Evolutionary conservation across 371 early-diverging fungal genomes (phyloP).

Genomic region (Mucor ambiguus): DNA sequence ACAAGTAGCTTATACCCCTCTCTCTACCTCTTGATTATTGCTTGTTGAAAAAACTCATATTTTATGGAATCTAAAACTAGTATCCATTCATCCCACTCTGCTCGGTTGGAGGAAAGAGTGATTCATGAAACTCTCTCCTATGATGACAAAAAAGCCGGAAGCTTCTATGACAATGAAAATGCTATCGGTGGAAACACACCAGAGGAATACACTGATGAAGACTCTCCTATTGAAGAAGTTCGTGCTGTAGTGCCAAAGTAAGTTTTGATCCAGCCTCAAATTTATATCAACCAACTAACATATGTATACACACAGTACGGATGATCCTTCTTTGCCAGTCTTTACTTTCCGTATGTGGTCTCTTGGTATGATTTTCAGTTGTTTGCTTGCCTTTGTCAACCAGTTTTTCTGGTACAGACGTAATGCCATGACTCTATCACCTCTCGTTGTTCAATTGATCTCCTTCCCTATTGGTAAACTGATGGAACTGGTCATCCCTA

Average conservation of each 20-base stretch:
- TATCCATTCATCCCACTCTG: constrained; percentile 4
- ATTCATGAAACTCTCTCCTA: not conserved
- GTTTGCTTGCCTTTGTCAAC: constrained; percentile 67
- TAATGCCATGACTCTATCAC: constrained; percentile 50
- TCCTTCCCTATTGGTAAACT: constrained; percentile 68
- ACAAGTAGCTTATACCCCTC: not conserved
- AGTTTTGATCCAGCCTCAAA: not conserved
- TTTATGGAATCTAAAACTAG: constrained; percentile 2
- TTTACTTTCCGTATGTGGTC: constrained; percentile 79
- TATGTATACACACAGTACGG: constrained; percentile 47
- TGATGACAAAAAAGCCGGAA: not conserved
- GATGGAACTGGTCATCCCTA: constrained; percentile 62
- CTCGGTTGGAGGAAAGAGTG: not conserved
- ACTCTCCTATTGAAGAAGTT: constrained; percentile 79
- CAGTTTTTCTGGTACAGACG: constrained; percentile 79
- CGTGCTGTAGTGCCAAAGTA: constrained; percentile 60
- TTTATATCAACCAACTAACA: not conserved
- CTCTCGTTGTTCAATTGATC: constrained; percentile 61
- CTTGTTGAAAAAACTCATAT: not conserved
- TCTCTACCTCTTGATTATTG: not conserved
- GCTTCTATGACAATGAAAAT: constrained; percentile 5
- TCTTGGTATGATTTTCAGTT: constrained; percentile 66
- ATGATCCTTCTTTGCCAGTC: constrained; percentile 69
- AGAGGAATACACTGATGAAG: constrained; percentile 46
- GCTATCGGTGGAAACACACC: not conserved